Conservation (phyloP, 768 basidiomycete genomes). For the Suillus brevipes region DNA sequence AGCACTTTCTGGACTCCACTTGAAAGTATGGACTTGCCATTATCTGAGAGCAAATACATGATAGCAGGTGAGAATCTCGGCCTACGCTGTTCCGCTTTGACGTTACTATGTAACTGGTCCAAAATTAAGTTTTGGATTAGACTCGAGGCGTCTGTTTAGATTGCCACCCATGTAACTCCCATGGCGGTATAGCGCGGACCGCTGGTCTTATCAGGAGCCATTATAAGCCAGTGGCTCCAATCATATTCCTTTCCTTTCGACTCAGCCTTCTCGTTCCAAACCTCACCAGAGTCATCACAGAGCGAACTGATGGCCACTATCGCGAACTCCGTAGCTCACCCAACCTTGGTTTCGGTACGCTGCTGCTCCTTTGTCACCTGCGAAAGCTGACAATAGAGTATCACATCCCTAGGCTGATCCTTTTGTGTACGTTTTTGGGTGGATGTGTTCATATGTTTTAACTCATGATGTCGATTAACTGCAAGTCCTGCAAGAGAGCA, state of each 20-base stretch:
- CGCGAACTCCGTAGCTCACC: slow-evolving; percentile 61
- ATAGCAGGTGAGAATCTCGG: neutral
- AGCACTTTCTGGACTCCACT: neutral
- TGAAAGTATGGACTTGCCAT: neutral
- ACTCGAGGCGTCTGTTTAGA: neutral
- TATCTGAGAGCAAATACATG: neutral
- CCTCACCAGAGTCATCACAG: neutral
- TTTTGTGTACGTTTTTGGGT: slow-evolving; percentile 50
- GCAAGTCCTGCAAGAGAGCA: slow-evolving; percentile 53
- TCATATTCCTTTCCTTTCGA: neutral
- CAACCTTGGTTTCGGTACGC: slow-evolving; percentile 56
- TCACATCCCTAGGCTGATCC: slow-evolving; percentile 56
- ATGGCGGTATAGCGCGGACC: slow-evolving; percentile 6
- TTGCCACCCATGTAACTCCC: neutral
- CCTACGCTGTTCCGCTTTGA: neutral
- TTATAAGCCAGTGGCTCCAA: slow-evolving; percentile 2
- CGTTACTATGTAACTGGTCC: neutral
- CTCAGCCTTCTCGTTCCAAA: neutral
- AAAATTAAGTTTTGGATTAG: neutral
- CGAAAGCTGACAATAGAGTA: slow-evolving; percentile 1
- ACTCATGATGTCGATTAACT: neutral
- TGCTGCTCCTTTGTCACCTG: neutral
- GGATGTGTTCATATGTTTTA: neutral
- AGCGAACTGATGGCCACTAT: slow-evolving; percentile 50
- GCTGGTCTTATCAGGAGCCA: slow-evolving; percentile 5